phyloP scores from a whole-genome alignment of 2,329 filamentous ascomycete species.

The Torrubiella hemipterigena region DNA sequence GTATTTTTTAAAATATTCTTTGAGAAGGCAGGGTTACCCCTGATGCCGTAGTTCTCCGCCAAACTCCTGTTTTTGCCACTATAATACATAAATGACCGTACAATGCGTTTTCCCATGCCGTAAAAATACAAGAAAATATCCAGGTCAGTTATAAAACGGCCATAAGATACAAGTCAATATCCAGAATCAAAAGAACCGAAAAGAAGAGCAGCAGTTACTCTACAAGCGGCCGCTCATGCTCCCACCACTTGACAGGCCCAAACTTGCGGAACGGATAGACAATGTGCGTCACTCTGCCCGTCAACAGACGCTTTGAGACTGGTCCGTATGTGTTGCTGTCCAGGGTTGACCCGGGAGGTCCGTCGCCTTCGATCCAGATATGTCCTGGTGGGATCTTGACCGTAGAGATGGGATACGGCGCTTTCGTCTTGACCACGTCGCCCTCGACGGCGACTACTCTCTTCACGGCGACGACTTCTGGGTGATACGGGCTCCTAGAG shows the following conservation, averaged over 20 bases:
- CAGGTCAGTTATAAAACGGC: neutral
- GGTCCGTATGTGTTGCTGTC: conserved; percentile 92
- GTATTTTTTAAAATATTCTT: no score
- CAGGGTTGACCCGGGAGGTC: conserved; percentile 51
- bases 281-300: conserved; percentile 61
- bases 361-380: conserved; percentile 93
- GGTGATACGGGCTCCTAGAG: conserved; percentile 55
- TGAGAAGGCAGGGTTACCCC: no score
- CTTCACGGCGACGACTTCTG: conserved; percentile 64
- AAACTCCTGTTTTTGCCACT: neutral
- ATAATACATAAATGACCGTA: neutral
- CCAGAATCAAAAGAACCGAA: neutral
- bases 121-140: conserved; percentile 1
- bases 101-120: neutral
- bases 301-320: conserved; percentile 61
- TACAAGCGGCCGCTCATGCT: conserved; percentile 25
- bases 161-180: neutral
- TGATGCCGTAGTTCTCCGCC: no score
- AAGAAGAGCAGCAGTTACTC: conserved; percentile 2
- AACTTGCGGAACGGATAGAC: conserved; percentile 55
- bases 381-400: conserved; percentile 69
- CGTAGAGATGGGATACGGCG: conserved; percentile 42
- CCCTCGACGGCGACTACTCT: conserved; percentile 71
- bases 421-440: conserved; percentile 58
- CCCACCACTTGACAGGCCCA: conserved; percentile 46